Evolutionary conservation across 2,329 filamentous ascomycete genomes (phyloP).

Genomic region (Trichoderma oligosporum): DNA sequence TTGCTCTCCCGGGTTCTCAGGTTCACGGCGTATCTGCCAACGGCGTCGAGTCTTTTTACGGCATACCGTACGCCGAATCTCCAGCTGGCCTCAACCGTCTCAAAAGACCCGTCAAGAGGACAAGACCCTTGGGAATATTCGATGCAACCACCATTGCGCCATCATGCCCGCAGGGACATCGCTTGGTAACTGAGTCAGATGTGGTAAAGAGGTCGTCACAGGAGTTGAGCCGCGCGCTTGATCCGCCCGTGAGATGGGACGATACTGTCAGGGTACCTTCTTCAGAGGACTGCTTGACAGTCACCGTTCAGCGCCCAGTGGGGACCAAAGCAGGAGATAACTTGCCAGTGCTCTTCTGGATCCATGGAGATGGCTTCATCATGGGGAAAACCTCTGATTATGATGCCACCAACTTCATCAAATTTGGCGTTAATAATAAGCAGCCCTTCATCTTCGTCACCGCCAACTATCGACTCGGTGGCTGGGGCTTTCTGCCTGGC

Average conservation of each 20-base stretch:
- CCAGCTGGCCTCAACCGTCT: slow-evolving; percentile 56
- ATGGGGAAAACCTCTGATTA: not conserved
- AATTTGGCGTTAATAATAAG: not conserved
- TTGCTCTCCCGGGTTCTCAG: not conserved
- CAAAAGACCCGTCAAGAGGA: slow-evolving; percentile 54
- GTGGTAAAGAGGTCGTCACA: not conserved
- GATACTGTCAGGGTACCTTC: not conserved
- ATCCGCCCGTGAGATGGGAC: not conserved
- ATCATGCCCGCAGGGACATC: slow-evolving; percentile 55
- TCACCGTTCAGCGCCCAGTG: slow-evolving; percentile 46
- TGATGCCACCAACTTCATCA: not conserved
- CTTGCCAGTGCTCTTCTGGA: slow-evolving; percentile 55
- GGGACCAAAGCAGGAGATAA: slow-evolving; percentile 41
- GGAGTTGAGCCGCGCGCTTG: not conserved
- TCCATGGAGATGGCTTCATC: slow-evolving; percentile 49
- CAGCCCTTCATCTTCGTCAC: slow-evolving; percentile 8
- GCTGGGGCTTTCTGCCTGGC: slow-evolving; percentile 6
- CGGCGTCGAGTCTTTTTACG: slow-evolving; percentile 55
- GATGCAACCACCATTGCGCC: slow-evolving; percentile 46
- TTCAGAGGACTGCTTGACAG: slow-evolving; percentile 48
- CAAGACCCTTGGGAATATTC: slow-evolving; percentile 47
- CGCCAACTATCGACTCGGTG: slow-evolving; percentile 4
- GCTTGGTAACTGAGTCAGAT: not conserved
- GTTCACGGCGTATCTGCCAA: not conserved
- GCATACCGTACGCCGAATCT: slow-evolving; percentile 61